A percentile compares a stretch with the other conserved stretches of the same genome.
These are phyloP conservation scores for Ophiostoma fasciatum DNA, from an alignment of 2,329 filamentous ascomycete genomes.

Conservation along the genomic window DNA sequence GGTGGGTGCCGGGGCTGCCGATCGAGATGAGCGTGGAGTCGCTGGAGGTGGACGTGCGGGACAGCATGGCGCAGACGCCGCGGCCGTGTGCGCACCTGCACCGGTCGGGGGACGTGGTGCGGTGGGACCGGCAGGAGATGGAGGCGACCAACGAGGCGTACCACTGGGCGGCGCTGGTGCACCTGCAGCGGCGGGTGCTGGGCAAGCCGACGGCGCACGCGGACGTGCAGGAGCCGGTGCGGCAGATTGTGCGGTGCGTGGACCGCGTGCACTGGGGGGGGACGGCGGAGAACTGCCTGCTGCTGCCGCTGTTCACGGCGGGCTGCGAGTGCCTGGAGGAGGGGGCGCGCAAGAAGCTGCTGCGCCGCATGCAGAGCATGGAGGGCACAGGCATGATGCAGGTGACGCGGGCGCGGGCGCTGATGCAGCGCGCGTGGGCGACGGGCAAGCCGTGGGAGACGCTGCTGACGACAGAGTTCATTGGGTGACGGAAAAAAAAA, in stretches of 20 bases:
- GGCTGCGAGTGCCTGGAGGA: constrained; percentile 54
- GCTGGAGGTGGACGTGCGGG: constrained; percentile 46
- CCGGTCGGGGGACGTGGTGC: constrained; percentile 32
- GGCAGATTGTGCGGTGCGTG: constrained; percentile 47
- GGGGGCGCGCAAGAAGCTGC: constrained; percentile 41
- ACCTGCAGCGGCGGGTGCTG: constrained; percentile 60
- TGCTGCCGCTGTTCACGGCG: constrained; percentile 74
- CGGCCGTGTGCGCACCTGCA: constrained; percentile 32
- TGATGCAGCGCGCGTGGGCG: constrained; percentile 58
- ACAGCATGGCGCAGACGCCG: constrained; percentile 31
- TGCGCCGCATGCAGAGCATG: constrained; percentile 49
- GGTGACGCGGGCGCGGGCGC: constrained; percentile 44
- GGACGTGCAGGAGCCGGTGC: constrained; percentile 48
- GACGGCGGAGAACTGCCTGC: constrained; percentile 56
- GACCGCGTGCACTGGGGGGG: constrained; percentile 48
- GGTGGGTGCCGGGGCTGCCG: constrained; percentile 42
- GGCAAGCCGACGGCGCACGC: constrained; percentile 40
- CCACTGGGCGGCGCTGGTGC: constrained; percentile 64
- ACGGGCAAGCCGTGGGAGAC: constrained; percentile 55
- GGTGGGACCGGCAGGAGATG: constrained; percentile 49
- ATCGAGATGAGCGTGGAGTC: constrained; percentile 40
- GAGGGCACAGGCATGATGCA: constrained; percentile 67
- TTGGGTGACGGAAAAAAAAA: constrained; percentile 37
- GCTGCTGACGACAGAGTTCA: constrained; percentile 51
- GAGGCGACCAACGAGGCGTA: constrained; percentile 62